Conservation (phyloP, 2,329 filamentous ascomycete species). For the Penicillium sp. region DNA sequence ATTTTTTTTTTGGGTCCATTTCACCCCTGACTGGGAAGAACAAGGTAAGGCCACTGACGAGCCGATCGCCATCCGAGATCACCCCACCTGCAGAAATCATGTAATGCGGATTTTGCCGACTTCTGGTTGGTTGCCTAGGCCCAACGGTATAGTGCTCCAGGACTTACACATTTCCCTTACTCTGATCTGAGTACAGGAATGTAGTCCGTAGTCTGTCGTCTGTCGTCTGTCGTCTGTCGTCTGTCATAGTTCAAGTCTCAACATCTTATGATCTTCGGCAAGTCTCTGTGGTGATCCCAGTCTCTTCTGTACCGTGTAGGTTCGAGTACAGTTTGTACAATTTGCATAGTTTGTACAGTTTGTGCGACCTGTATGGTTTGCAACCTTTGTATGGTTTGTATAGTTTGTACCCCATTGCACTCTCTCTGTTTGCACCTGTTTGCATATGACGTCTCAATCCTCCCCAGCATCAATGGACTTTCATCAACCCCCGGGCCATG, state of each 20-base stretch:
- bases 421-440: not conserved
- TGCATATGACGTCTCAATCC: conserved; percentile 9
- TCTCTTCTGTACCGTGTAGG: conserved; percentile 6
- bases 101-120: conserved; percentile 8
- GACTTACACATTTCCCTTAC: no score
- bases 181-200: no score
- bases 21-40: conserved; percentile 18
- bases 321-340: not conserved
- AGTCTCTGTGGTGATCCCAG: not conserved
- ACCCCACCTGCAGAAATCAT: conserved; percentile 10
- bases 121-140: conserved; percentile 12
- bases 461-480: not conserved
- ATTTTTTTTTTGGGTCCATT: conserved; percentile 8
- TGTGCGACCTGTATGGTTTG: not conserved
- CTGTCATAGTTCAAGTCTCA: no score
- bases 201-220: no score
- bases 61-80: conserved; percentile 33
- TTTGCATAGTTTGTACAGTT: not conserved
- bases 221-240: no score
- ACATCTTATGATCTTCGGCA: not conserved
- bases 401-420: conserved; percentile 3
- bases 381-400: not conserved
- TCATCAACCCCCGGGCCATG: conserved; percentile 13
- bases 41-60: conserved; percentile 33
- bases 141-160: not conserved